Evolutionary conservation across 2,329 filamentous ascomycete genomes (phyloP), one percentile per base, ranked within the genome.

Genomic region (Coleophoma crateriformis): DNA sequence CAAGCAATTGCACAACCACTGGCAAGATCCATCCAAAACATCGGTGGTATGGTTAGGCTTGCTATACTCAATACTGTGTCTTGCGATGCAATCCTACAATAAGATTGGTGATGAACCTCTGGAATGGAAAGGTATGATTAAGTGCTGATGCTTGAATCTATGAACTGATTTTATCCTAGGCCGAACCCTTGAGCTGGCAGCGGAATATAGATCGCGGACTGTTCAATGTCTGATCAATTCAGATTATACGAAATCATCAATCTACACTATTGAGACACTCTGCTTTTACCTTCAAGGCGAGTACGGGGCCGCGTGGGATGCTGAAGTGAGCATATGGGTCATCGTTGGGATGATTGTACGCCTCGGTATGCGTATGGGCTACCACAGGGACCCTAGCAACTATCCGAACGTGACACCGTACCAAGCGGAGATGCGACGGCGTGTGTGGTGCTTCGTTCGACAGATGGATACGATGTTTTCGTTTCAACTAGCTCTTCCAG

Each of bases 21-120:
- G 87, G 87, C 71, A 84, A 60, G 82, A 85, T 59, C 87, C 88
- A 0, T 78, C 78, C 13, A 85, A 87, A 57, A 85, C 87, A 4
- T 79, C 84, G 1, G 73, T 90, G 50, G 86, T 89, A 70, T 94
- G 88, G 87, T 69, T 94, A 13, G 88, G 86, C 1, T 67, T 91
- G 53, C 76, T 90, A 12, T 92, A 88, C 65, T 79, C 87, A 0
- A 82, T 92, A 66, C 77, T 92, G 67, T 87, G 83, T 54, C 74
- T 92, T 51, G 86, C 87, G 2, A 81, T 92, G 73, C 76, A 90
- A 60, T 90, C 87, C 49, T 92, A 90, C 60, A 78, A 87, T 63
- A 84, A 87, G 64, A 84, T 87, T 44, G 87, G 87, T 2, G 88
- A 92, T 57, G 88, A 91, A 67, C 88, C 88, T 27, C 76, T 83